These are phyloP conservation scores for Dactylellina leptospora DNA, from an alignment of 2,329 filamentous ascomycete genomes.

Conservation along the genomic window DNA sequence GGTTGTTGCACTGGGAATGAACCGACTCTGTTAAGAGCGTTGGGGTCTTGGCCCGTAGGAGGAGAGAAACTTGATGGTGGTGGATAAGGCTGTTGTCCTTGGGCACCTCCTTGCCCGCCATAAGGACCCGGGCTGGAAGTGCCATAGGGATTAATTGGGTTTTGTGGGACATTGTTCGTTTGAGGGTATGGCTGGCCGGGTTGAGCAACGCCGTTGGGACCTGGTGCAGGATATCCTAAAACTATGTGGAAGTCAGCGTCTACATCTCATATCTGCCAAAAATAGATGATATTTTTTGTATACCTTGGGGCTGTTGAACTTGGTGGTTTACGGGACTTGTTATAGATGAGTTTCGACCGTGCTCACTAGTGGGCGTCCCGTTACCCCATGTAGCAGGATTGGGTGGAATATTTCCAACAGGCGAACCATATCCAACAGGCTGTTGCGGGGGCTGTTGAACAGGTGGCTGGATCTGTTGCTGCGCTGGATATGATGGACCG, in stretches of 20 bases:
- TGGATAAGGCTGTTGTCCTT: constrained; percentile 2
- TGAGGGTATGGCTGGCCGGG: constrained; percentile 8
- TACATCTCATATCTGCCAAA: neutral
- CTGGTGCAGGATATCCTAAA: constrained; percentile 31
- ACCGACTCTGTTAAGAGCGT: constrained; percentile 14
- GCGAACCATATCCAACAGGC: constrained; percentile 4
- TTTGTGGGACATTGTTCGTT: constrained; percentile 18
- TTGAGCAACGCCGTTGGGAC: constrained; percentile 30
- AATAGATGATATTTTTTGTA: neutral
- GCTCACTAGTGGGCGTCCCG: constrained; percentile 17
- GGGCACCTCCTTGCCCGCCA: constrained; percentile 1
- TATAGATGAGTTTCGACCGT: constrained; percentile 22
- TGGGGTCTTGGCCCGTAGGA: constrained; percentile 22
- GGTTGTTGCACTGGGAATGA: constrained; percentile 14
- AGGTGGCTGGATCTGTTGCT: constrained; percentile 6
- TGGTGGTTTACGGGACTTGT: constrained; percentile 25
- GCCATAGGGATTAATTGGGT: constrained; percentile 22
- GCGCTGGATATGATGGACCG: constrained; percentile 15
- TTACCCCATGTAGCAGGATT: constrained; percentile 28
- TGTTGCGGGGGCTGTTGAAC: constrained; percentile 10
- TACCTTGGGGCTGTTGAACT: constrained; percentile 30
- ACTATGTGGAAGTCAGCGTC: constrained; percentile 22
- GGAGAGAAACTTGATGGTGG: neutral
- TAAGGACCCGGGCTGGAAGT: constrained; percentile 24
- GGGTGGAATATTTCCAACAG: constrained; percentile 28